phyloP scores from a whole-genome alignment of 2,329 filamentous ascomycete genomes.

The Berkeleyomyces basicola region DNA sequence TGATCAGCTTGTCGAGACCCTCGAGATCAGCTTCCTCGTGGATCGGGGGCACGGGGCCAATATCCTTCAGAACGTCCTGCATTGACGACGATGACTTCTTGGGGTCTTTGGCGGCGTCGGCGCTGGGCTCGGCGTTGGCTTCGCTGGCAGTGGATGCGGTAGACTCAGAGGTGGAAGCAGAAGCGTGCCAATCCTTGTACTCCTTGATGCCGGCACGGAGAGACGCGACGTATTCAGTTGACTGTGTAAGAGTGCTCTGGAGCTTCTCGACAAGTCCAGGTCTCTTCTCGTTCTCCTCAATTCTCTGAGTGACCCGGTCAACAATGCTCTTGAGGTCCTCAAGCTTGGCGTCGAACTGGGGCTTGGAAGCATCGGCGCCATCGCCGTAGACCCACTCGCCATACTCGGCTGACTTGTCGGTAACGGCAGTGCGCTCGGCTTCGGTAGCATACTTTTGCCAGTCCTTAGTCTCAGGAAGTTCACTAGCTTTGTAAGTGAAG shows the following conservation, averaged over 20 bases:
- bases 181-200: constrained; percentile 45
- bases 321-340: constrained; percentile 64
- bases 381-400: constrained; percentile 89
- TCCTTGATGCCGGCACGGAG: constrained; percentile 55
- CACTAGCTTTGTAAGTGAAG: constrained; percentile 77
- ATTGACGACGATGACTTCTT: constrained; percentile 21
- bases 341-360: constrained; percentile 59
- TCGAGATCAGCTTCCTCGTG: constrained; percentile 61
- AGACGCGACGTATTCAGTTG: constrained; percentile 50
- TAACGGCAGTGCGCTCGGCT: constrained; percentile 48
- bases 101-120: constrained; percentile 48
- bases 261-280: constrained; percentile 53
- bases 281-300: constrained; percentile 53
- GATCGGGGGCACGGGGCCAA: constrained; percentile 42
- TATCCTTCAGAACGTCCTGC: constrained; percentile 29
- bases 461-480: constrained; percentile 59
- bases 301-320: constrained; percentile 57
- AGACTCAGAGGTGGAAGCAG: constrained; percentile 27
- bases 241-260: constrained; percentile 53
- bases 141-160: constrained; percentile 22
- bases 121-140: constrained; percentile 27
- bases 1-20: constrained; percentile 43
- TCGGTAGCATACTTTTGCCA: constrained; percentile 59
- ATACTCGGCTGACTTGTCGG: constrained; percentile 48
- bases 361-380: constrained; percentile 56